These are phyloP conservation scores for Emergomyces africanus DNA, from an alignment of 2,329 filamentous ascomycete species.

Conservation along the genomic window DNA sequence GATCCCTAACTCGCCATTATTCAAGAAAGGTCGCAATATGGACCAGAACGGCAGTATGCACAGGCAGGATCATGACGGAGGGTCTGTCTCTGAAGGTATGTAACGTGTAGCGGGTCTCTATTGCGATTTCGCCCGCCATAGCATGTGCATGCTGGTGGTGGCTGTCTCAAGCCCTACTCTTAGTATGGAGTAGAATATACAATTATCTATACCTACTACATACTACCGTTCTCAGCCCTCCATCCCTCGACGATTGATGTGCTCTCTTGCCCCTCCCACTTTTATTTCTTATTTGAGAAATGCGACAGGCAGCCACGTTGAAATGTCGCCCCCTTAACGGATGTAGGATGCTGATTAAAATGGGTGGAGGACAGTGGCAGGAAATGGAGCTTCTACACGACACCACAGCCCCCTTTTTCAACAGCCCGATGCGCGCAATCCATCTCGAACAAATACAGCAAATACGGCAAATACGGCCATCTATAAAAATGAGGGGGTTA, in stretches of 20 bases:
- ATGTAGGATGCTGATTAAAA: neutral
- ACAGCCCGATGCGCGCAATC: neutral
- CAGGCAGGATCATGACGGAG: neutral
- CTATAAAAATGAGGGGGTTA: neutral
- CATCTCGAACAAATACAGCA: neutral
- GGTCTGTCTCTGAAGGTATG: neutral
- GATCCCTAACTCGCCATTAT: neutral
- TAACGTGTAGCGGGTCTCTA: neutral
- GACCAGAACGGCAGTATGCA: neutral
- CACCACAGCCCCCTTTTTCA: neutral
- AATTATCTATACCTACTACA: too few species aligned
- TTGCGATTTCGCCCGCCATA: neutral
- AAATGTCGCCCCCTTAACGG: neutral
- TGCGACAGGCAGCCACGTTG: neutral
- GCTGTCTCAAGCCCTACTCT: neutral
- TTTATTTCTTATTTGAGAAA: neutral
- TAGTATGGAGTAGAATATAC: too few species aligned
- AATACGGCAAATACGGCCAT: neutral
- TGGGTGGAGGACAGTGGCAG: neutral
- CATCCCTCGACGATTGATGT: neutral
- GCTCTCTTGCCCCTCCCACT: neutral
- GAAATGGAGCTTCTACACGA: neutral
- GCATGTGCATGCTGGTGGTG: neutral
- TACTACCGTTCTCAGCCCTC: too few species aligned
- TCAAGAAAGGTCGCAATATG: neutral